These are phyloP conservation scores for Hypoxylon sp. DNA, from an alignment of 2,329 filamentous ascomycete species.

Conservation along the genomic window DNA sequence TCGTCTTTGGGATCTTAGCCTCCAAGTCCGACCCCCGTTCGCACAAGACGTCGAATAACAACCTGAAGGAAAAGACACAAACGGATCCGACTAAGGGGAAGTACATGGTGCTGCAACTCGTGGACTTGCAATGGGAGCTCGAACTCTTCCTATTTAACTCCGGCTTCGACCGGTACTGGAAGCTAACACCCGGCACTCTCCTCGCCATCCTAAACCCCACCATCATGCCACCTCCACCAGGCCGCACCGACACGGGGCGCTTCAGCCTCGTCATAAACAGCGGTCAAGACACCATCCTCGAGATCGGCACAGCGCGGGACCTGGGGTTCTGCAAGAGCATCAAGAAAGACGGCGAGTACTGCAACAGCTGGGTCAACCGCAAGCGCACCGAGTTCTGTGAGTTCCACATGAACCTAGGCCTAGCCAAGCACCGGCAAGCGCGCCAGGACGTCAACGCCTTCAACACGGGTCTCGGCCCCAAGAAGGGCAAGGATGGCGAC, in stretches of 20 bases:
- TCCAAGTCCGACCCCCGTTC: constrained; percentile 86
- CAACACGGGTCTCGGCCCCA: constrained; percentile 63
- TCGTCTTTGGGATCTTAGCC: constrained; percentile 89
- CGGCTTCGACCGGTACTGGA: constrained; percentile 94
- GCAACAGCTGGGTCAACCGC: constrained; percentile 87
- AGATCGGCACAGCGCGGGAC: constrained; percentile 87
- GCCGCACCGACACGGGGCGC: constrained; percentile 81
- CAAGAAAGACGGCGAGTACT: constrained; percentile 86
- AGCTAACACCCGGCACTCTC: constrained; percentile 90
- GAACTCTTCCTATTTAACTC: constrained; percentile 93
- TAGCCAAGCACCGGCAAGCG: constrained; percentile 72
- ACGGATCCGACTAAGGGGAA: constrained; percentile 76
- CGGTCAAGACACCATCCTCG: constrained; percentile 89
- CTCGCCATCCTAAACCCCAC: constrained; percentile 92
- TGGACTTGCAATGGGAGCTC: constrained; percentile 90
- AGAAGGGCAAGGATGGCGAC: constrained; percentile 38
- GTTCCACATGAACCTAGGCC: constrained; percentile 87
- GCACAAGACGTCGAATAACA: constrained; percentile 65
- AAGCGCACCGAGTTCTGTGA: constrained; percentile 93
- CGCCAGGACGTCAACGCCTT: constrained; percentile 55
- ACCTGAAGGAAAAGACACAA: constrained; percentile 63
- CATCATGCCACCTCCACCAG: constrained; percentile 87
- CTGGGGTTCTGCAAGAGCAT: constrained; percentile 89
- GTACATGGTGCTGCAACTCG: constrained; percentile 92
- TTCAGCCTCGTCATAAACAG: constrained; percentile 90